phyloP scores from a whole-genome alignment of 495 filamentous ascomycete species.

The Hypoxylon fragiforme region DNA sequence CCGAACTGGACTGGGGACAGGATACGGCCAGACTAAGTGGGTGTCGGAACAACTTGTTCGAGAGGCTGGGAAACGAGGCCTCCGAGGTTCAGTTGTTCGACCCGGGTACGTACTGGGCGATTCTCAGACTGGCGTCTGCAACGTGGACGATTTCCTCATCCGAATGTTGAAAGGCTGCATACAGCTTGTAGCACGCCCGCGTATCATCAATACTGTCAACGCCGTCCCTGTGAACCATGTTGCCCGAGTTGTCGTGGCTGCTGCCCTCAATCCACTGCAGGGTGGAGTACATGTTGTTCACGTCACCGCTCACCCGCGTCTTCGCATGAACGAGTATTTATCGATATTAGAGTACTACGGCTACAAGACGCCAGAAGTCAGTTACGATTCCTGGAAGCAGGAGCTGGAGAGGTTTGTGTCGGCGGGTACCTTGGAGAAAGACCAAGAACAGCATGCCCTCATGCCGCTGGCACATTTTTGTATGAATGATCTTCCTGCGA shows the following conservation, averaged over 20 bases:
- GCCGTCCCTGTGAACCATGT: slow-evolving; percentile 88
- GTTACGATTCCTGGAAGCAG: slow-evolving; percentile 60
- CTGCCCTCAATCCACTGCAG: slow-evolving; percentile 62
- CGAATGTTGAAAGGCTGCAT: slow-evolving; percentile 88
- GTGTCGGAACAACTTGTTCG: slow-evolving; percentile 66
- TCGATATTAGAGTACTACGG: slow-evolving; percentile 73
- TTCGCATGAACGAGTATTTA: slow-evolving; percentile 79
- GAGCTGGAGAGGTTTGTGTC: slow-evolving; percentile 67
- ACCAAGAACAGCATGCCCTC: slow-evolving; percentile 69
- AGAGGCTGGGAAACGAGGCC: slow-evolving; percentile 76
- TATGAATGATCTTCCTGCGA: slow-evolving; percentile 73
- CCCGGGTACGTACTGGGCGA: slow-evolving; percentile 88
- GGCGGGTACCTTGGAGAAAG: slow-evolving; percentile 50
- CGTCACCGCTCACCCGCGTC: slow-evolving; percentile 77
- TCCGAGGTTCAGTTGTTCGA: slow-evolving; percentile 75
- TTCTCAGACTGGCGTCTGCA: slow-evolving; percentile 69
- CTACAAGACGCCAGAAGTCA: slow-evolving; percentile 69
- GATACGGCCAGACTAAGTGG: slow-evolving; percentile 88
- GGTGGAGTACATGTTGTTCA: slow-evolving; percentile 59
- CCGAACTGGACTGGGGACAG: slow-evolving; percentile 58
- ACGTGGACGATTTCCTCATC: slow-evolving; percentile 91
- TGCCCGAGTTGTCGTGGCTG: slow-evolving; percentile 73
- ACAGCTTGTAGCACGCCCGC: slow-evolving; percentile 71
- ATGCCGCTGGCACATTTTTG: slow-evolving; percentile 85
- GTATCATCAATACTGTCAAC: slow-evolving; percentile 88